Evolutionary conservation across 192 early-diverging fungal species (phyloP).

Genomic region (Glomus cerebriforme): DNA sequence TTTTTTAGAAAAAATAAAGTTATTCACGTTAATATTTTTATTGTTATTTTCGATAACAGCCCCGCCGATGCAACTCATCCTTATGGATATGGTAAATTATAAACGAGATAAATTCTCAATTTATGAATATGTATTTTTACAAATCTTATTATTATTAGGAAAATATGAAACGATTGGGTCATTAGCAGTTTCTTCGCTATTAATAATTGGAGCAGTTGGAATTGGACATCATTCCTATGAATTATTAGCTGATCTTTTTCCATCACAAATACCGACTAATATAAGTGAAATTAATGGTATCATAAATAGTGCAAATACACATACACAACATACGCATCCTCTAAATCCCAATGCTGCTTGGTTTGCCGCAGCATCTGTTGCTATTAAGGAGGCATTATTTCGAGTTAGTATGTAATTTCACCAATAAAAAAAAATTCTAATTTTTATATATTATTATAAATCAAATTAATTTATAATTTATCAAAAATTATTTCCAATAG

Average conservation of each 20-base stretch:
- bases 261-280: constrained; percentile 6
- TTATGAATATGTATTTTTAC: neutral
- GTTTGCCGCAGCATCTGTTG: constrained; percentile 68
- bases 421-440: too few relatives aligned
- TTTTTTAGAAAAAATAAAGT: too few relatives aligned
- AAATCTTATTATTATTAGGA: constrained; percentile 31
- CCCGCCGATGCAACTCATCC: constrained; percentile 64
- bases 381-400: constrained; percentile 78
- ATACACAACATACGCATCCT: constrained; percentile 12
- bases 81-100: constrained; percentile 60
- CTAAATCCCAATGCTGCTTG: constrained; percentile 69
- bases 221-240: constrained; percentile 70
- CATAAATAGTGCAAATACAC: constrained; percentile 28
- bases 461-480: neutral
- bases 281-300: neutral
- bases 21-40: too few relatives aligned
- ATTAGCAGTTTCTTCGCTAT: constrained; percentile 64
- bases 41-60: neutral
- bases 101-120: neutral
- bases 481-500: constrained; percentile 3
- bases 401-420: constrained; percentile 51
- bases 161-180: constrained; percentile 68
- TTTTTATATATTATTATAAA: neutral
- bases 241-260: constrained; percentile 44
- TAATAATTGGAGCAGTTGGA: constrained; percentile 65